These are phyloP conservation scores for Talaromyces funiculosus DNA, from an alignment of 2,329 filamentous ascomycete genomes.

Conservation along the genomic window DNA sequence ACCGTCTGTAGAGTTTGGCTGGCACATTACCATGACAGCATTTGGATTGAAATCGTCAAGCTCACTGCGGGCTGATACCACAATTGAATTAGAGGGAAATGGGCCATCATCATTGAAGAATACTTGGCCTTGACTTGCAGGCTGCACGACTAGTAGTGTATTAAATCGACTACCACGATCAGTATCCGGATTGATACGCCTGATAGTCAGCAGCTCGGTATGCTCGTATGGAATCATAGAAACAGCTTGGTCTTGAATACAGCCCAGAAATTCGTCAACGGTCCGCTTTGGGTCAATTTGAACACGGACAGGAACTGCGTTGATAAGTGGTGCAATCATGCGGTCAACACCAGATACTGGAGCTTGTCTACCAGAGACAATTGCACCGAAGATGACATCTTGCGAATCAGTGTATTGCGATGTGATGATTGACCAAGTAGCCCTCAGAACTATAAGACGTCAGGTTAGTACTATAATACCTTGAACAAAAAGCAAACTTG, in stretches of 20 bases:
- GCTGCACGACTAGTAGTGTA: conserved; percentile 4
- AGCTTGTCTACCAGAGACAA: conserved; percentile 1
- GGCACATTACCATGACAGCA: conserved; percentile 1
- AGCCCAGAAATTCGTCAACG: not conserved
- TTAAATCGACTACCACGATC: not conserved
- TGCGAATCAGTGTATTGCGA: not conserved
- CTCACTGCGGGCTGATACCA: not conserved
- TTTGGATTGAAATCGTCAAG: conserved; percentile 8
- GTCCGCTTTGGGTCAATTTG: not conserved
- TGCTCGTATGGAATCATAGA: conserved; percentile 40
- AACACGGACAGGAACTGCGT: not conserved
- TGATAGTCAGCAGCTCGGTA: conserved; percentile 1
- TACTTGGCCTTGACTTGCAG: not conserved
- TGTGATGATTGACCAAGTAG: conserved; percentile 6
- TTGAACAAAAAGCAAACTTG: no score
- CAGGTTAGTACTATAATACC: not conserved
- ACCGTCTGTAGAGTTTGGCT: not conserved
- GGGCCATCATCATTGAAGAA: not conserved
- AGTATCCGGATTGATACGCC: not conserved
- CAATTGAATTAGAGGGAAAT: not conserved
- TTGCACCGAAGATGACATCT: conserved; percentile 10
- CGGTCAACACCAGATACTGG: not conserved
- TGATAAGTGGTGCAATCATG: conserved; percentile 5
- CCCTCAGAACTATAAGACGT: not conserved
- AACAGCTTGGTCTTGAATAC: conserved; percentile 31